A percentile compares a stretch with the other conserved stretches of the same genome.
phyloP scores from a whole-genome alignment of 2,329 filamentous ascomycete species.

The Colletotrichum sansevieriae region DNA sequence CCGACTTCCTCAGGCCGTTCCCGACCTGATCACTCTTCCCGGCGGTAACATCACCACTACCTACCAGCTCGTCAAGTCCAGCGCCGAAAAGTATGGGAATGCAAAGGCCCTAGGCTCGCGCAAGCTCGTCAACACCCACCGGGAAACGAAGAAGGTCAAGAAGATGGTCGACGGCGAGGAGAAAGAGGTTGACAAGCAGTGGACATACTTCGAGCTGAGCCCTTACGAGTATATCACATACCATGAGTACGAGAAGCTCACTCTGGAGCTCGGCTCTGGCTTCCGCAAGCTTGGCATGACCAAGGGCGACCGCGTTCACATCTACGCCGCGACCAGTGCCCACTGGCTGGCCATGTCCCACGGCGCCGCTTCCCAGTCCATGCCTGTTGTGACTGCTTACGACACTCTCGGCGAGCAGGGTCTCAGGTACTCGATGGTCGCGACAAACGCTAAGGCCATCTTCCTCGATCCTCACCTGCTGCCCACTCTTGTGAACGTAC shows the following conservation, averaged over 20 bases:
- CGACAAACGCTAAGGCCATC: slow-evolving; percentile 79
- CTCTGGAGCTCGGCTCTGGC: slow-evolving; percentile 76
- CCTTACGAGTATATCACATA: slow-evolving; percentile 83
- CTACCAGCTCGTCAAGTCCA: slow-evolving; percentile 80
- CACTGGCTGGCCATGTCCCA: slow-evolving; percentile 67
- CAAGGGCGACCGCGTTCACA: slow-evolving; percentile 77
- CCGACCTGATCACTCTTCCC: slow-evolving; percentile 72
- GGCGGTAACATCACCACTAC: slow-evolving; percentile 76
- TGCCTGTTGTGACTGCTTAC: slow-evolving; percentile 87
- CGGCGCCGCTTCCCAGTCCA: slow-evolving; percentile 76
- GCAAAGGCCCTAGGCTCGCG: slow-evolving; percentile 77
- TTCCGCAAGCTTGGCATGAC: slow-evolving; percentile 79
- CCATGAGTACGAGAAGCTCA: slow-evolving; percentile 80
- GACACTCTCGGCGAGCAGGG: slow-evolving; percentile 84
- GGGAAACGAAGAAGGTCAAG: slow-evolving; percentile 90
- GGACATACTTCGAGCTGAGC: slow-evolving; percentile 89
- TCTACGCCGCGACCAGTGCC: slow-evolving; percentile 80
- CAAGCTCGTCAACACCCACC: slow-evolving; percentile 80
- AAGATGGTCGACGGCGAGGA: slow-evolving; percentile 87
- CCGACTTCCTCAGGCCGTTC: slow-evolving; percentile 71
- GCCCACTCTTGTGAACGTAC: slow-evolving; percentile 66
- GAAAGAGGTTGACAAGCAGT: slow-evolving; percentile 85
- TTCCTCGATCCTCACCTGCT: slow-evolving; percentile 68
- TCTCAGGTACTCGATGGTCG: slow-evolving; percentile 78
- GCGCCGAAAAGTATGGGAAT: slow-evolving; percentile 75